Evolutionary conservation across 805 yeast genomes (phyloP).

Genomic region (Candida stauntonica): DNA sequence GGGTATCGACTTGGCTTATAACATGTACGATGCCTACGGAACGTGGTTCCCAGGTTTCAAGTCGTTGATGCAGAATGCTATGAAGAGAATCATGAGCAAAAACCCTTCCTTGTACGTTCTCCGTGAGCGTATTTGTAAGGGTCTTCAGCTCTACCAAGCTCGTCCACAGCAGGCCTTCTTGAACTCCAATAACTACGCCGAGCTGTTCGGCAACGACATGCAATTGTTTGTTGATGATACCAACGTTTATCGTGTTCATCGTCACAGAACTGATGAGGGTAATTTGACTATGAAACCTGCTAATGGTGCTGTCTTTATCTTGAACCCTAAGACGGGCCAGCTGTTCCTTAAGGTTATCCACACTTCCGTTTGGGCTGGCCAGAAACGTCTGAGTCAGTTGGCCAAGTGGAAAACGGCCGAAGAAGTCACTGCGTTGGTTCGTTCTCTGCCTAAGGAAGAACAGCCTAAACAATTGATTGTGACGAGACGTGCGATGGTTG

Average conservation of each 20-base stretch:
- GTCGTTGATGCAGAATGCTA: constrained; percentile 82
- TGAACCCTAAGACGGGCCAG: constrained; percentile 91
- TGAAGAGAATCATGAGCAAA: constrained; percentile 90
- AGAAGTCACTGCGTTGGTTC: constrained; percentile 85
- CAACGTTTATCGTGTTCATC: constrained; percentile 88
- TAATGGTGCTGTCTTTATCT: constrained; percentile 86
- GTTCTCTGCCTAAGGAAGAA: constrained; percentile 88
- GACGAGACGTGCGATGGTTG: constrained; percentile 85
- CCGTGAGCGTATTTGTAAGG: constrained; percentile 91
- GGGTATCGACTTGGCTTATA: constrained; percentile 90
- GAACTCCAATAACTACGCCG: constrained; percentile 86
- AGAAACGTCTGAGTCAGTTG: constrained; percentile 84
- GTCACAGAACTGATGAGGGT: constrained; percentile 89
- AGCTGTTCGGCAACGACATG: constrained; percentile 76
- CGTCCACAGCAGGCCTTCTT: constrained; percentile 90
- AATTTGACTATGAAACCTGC: constrained; percentile 88
- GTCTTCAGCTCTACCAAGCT: constrained; percentile 87
- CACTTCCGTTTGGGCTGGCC: constrained; percentile 96
- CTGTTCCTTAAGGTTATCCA: constrained; percentile 85
- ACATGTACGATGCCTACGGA: constrained; percentile 95
- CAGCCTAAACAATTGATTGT: constrained; percentile 92
- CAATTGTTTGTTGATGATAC: constrained; percentile 91
- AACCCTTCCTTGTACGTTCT: constrained; percentile 90
- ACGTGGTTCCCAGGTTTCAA: constrained; percentile 97
- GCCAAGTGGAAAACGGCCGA: constrained; percentile 99